Evolutionary conservation across 108 stramenopile species (phyloP), one percentile per base, ranked within the genome.

Genomic region (Nannochloropsis salina): DNA sequence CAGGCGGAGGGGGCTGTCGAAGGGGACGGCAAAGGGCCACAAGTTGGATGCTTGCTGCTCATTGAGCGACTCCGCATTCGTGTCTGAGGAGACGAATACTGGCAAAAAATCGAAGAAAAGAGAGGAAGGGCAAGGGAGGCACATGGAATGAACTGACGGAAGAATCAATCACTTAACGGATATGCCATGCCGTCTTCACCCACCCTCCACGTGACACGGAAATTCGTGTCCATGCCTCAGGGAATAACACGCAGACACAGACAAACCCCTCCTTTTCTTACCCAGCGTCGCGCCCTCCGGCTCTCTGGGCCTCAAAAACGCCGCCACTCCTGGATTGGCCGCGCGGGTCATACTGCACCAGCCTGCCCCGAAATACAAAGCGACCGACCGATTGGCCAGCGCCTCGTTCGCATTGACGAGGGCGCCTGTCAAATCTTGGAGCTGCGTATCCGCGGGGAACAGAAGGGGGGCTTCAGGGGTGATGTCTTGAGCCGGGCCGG

Each of bases 311-410:
- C 2, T 74, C 4, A 74, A 2, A 15, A 15, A 74, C n/a, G 61
- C 61, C 61, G 61, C 15, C 15, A 74, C 61, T n/a, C 61, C 61
- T n/a, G 61, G 61, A 74, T 74, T 74, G 0, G 61, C 61, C 20
- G 61, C 61, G 20, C 61, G 61, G n/a, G 61, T 74, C 61, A 74
- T 74, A n/a, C 61, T 74, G n/a, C 61, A 74, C 61, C 61, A 74
- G 20, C 61, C 61, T n/a, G 61, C 61, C 20, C 61, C 61, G 2
- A 74, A 74, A n/a, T 74, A 74, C 20, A 74, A n/a, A 15, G 2
- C 61, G 20, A 74, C 61, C 15, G 61, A 74, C 61, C n/a, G 15
- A n/a, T n/a, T n/a, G 5, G 3, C 61, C 61, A 74, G n/a, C 20
- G 61, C 61, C n/a, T 74, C 61, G 6, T 74, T 74, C 20, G 61